These are phyloP conservation scores for Hondaea fermentalgiana DNA, from an alignment of 108 stramenopile species.

Conservation along the genomic window DNA sequence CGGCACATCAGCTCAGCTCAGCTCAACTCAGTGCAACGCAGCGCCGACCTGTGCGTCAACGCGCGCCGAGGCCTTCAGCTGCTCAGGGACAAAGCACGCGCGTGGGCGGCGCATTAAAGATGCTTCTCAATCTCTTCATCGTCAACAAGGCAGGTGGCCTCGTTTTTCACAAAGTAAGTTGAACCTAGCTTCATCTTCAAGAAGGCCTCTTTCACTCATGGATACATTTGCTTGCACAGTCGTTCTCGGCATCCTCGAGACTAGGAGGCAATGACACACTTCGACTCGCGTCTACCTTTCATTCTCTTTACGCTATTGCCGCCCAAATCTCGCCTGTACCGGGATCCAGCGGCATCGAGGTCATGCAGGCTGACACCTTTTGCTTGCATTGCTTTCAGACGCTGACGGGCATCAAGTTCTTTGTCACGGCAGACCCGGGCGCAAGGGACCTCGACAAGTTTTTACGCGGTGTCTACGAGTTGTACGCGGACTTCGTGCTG, in stretches of 20 bases:
- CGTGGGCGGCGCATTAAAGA: not conserved
- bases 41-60: no score
- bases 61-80: no score
- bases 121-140: constrained; percentile 38
- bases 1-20: no score
- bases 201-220: no score
- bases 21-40: no score
- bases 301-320: constrained; percentile 57
- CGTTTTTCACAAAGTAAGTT: constrained; percentile 43
- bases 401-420: constrained; percentile 49
- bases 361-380: constrained; percentile 50
- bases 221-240: constrained; percentile 23
- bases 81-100: no score
- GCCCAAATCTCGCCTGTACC: constrained; percentile 46
- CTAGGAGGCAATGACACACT: constrained; percentile 49
- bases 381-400: constrained; percentile 46
- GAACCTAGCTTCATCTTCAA: no score
- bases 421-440: constrained; percentile 46
- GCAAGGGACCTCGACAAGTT: constrained; percentile 43
- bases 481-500: constrained; percentile 56
- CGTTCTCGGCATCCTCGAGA: constrained; percentile 36
- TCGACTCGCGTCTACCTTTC: constrained; percentile 51
- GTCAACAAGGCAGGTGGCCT: constrained; percentile 55
- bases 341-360: constrained; percentile 48
- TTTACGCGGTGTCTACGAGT: constrained; percentile 42